phyloP scores from a whole-genome alignment of 495 filamentous ascomycete species.

The Podospora comata region DNA sequence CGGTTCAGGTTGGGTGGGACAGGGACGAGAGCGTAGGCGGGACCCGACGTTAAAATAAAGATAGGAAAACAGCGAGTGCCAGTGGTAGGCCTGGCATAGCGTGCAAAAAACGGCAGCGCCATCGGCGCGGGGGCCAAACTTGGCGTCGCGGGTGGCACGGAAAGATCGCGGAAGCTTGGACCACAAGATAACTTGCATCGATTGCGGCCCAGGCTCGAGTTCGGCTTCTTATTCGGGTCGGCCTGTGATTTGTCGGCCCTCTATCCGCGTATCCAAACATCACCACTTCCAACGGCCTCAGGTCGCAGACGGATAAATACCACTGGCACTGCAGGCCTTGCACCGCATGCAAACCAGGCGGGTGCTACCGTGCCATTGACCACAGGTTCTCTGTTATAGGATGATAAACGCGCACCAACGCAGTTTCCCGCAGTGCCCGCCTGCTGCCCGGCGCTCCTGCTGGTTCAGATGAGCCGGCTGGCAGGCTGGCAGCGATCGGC shows the following conservation, averaged over 20 bases:
- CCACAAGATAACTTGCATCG: neutral
- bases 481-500: no score
- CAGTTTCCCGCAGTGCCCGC: neutral
- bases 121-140: neutral
- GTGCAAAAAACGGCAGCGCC: neutral
- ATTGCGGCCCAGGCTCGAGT: neutral
- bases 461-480: no score
- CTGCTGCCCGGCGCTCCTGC: no score
- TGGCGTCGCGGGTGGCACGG: neutral
- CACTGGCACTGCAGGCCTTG: neutral
- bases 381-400: neutral
- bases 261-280: neutral
- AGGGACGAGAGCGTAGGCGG: neutral
- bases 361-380: neutral
- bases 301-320: neutral
- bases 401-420: neutral
- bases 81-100: neutral
- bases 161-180: neutral
- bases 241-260: neutral
- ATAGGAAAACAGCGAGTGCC: neutral
- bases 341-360: neutral
- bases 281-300: neutral
- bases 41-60: neutral
- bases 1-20: neutral
- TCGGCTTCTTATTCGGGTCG: conserved; percentile 3